A percentile compares a stretch with the other conserved stretches of the same genome.
These are phyloP conservation scores for Chaetothyriales sp. DNA, from an alignment of 2,329 filamentous ascomycete species.

Conservation along the genomic window DNA sequence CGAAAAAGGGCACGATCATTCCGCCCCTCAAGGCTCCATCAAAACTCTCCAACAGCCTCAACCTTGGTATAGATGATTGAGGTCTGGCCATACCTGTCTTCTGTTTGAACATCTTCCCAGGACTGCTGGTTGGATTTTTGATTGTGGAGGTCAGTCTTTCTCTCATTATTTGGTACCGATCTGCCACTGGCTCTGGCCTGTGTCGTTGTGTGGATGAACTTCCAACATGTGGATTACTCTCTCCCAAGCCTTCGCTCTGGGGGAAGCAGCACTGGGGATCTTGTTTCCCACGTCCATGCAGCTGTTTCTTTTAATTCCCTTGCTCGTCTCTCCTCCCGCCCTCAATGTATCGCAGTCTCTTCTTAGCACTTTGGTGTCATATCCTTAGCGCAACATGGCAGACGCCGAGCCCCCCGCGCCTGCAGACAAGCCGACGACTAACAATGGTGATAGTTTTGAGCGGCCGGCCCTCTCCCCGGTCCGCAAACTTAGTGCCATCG, in stretches of 20 bases:
- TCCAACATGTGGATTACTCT: background rate
- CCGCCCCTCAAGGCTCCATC: background rate
- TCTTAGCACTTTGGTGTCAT: background rate
- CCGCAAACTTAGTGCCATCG: background rate
- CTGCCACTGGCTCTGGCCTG: background rate
- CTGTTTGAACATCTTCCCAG: background rate
- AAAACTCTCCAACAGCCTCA: background rate
- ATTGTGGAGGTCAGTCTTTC: background rate
- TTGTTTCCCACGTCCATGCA: background rate
- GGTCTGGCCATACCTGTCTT: background rate
- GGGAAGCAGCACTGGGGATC: background rate
- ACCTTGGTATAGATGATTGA: background rate
- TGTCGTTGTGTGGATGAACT: background rate
- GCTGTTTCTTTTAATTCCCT: background rate
- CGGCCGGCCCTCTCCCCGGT: background rate
- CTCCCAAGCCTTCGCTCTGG: background rate
- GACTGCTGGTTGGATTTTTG: background rate
- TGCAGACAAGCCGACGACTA: background rate
- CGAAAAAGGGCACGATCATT: background rate
- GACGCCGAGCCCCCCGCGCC: background rate
- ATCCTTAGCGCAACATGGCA: background rate
- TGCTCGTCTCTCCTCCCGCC: background rate
- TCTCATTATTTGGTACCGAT: background rate
- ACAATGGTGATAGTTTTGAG: background rate
- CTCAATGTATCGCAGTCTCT: background rate